Percentiles rank a stretch among this genome's conserved stretches.
Evolutionary conservation across 352 stramenopile species (phyloP).

Genomic region (Globisporangium yorkense): DNA sequence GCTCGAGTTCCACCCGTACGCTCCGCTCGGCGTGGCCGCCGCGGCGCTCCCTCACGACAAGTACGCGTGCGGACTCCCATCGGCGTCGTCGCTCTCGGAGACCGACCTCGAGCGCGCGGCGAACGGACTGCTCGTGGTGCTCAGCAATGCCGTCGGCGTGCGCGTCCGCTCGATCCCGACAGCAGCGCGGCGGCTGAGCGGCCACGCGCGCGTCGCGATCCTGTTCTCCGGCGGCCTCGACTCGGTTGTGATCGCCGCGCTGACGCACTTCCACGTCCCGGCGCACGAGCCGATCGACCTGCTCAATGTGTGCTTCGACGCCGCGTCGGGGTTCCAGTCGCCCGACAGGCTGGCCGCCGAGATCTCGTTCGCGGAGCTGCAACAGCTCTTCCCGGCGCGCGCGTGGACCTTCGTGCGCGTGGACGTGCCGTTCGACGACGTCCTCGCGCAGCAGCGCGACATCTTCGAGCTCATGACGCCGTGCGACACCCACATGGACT

Average conservation of each 20-base stretch:
- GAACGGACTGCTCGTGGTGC: conserved; percentile 41
- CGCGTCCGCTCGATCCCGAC: conserved; percentile 68
- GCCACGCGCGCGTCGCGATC: conserved; percentile 64
- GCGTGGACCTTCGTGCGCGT: conserved; percentile 83
- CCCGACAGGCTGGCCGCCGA: conserved; percentile 90
- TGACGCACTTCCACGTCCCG: conserved; percentile 74
- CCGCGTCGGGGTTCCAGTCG: conserved; percentile 43
- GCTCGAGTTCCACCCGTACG: conserved; percentile 38
- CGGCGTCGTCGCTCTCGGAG: neutral
- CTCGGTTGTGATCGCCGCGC: conserved; percentile 91
- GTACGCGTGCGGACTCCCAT: conserved; percentile 24
- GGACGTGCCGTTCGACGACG: conserved; percentile 72
- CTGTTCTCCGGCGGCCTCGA: conserved; percentile 97
- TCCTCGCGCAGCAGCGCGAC: conserved; percentile 53
- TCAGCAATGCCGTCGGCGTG: conserved; percentile 77
- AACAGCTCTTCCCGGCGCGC: conserved; percentile 74
- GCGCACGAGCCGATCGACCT: conserved; percentile 82
- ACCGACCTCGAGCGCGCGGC: conserved; percentile 21
- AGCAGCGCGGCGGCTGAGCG: neutral
- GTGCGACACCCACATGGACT: conserved; percentile 94
- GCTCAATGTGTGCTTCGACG: conserved; percentile 94
- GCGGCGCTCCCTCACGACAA: conserved; percentile 15
- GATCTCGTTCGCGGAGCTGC: conserved; percentile 78
- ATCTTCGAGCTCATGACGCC: conserved; percentile 82
- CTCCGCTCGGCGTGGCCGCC: conserved; percentile 8